phyloP scores from a whole-genome alignment of 2,329 filamentous ascomycete genomes.

The Dothideomycetes sp. region DNA sequence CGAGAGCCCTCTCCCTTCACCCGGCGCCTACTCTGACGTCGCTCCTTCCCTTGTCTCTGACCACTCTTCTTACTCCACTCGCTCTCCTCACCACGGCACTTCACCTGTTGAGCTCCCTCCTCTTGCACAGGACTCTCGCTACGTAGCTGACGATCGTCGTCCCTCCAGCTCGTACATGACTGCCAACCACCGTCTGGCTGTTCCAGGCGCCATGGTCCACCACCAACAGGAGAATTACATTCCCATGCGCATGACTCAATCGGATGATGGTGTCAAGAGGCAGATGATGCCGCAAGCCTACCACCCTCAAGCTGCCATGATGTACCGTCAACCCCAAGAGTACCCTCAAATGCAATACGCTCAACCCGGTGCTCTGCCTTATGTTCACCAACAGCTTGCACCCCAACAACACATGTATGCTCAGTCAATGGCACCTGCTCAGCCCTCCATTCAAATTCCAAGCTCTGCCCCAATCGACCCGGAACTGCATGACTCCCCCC shows the following conservation, averaged over 20 bases:
- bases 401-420: constrained; percentile 15
- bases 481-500: constrained; percentile 17
- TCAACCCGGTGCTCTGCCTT: constrained; percentile 11
- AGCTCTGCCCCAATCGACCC: constrained; percentile 16
- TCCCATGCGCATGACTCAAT: constrained; percentile 17
- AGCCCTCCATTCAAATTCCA: constrained; percentile 14
- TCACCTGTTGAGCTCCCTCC: constrained; percentile 35
- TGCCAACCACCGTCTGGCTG: constrained; percentile 16
- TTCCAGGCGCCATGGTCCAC: constrained; percentile 18
- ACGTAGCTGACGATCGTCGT: constrained; percentile 17
- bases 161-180: constrained; percentile 13
- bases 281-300: constrained; percentile 24
- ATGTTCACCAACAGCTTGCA: constrained; percentile 15
- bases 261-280: constrained; percentile 15
- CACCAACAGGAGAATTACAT: constrained; percentile 18
- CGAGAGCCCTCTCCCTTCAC: constrained; percentile 53
- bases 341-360: constrained; percentile 11
- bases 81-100: constrained; percentile 34
- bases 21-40: constrained; percentile 44
- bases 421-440: constrained; percentile 5
- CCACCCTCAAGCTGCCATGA: constrained; percentile 14
- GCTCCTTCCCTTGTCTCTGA: constrained; percentile 65
- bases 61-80: constrained; percentile 32
- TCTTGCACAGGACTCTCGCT: constrained; percentile 14
- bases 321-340: constrained; percentile 14